These are phyloP conservation scores for Parastagonospora nodorum DNA, from an alignment of 2,329 filamentous ascomycete genomes.

Conservation along the genomic window DNA sequence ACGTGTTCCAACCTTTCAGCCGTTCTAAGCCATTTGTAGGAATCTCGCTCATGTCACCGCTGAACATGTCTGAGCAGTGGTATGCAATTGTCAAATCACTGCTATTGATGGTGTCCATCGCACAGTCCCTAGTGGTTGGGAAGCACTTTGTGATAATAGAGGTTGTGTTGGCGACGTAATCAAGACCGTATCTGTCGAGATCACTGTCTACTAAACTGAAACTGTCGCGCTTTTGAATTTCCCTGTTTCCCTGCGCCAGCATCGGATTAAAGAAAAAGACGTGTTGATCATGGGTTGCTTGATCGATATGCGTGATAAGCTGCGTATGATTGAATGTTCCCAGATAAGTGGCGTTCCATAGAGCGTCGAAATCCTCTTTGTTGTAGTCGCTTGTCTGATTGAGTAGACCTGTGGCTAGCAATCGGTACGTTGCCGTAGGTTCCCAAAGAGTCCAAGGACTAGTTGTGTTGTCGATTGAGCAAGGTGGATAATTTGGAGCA, in stretches of 20 bases:
- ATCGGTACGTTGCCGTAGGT: background rate
- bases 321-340: background rate
- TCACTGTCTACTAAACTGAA: background rate
- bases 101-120: background rate
- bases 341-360: background rate
- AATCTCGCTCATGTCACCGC: conserved; percentile 1
- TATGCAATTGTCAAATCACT: background rate
- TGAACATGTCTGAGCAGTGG: background rate
- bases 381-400: background rate
- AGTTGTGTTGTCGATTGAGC: background rate
- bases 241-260: background rate
- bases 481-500: background rate
- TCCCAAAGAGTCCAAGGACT: background rate
- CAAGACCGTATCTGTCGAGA: background rate
- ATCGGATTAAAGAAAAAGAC: background rate
- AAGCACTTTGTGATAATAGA: background rate
- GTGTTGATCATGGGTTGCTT: background rate
- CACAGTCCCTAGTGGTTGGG: background rate
- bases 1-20: conserved; percentile 1
- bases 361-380: background rate
- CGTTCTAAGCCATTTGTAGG: background rate
- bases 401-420: background rate
- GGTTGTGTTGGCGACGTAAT: background rate
- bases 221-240: background rate
- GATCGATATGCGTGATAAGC: background rate